Conservation (phyloP, 352 stramenopile genomes). For the Globisporangium orthogonon region DNA sequence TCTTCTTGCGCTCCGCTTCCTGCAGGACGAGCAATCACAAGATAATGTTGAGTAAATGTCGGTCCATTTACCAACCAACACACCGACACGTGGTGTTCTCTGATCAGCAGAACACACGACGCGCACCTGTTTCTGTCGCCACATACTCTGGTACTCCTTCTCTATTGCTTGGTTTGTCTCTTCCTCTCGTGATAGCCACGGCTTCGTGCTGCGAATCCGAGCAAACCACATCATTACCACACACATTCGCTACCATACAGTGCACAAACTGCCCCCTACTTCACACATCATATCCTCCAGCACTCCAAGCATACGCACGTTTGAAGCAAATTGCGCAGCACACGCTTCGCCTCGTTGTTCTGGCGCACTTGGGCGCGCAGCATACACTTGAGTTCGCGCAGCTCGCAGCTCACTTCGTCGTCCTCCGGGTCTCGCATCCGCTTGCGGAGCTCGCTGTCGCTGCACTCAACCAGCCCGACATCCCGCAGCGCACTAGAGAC, state of each 20-base stretch:
- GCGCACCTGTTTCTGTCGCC: constrained; percentile 57
- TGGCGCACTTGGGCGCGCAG: constrained; percentile 31
- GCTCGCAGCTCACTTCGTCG: constrained; percentile 62
- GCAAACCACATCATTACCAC: not conserved
- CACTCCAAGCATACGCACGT: constrained; percentile 19
- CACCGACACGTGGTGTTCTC: not conserved
- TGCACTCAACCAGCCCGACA: constrained; percentile 45
- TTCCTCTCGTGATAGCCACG: constrained; percentile 49
- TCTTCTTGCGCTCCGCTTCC: constrained; percentile 66
- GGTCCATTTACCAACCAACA: not conserved
- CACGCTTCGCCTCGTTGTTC: constrained; percentile 59
- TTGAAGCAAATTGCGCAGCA: constrained; percentile 46
- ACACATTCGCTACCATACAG: not conserved
- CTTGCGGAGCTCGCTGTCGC: constrained; percentile 18
- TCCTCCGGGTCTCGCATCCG: constrained; percentile 27
- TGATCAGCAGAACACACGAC: not conserved
- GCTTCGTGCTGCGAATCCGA: constrained; percentile 34
- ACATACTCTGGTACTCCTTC: constrained; percentile 53
- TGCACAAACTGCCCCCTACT: not conserved
- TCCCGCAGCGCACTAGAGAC: constrained; percentile 24
- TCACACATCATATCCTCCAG: not conserved
- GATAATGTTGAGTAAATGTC: not conserved
- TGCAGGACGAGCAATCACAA: constrained; percentile 7
- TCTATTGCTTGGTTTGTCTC: constrained; percentile 38
- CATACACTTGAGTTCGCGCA: constrained; percentile 40